Evolutionary conservation across 2,329 filamentous ascomycete genomes (phyloP).

Genomic region (Fusarium tupiense): DNA sequence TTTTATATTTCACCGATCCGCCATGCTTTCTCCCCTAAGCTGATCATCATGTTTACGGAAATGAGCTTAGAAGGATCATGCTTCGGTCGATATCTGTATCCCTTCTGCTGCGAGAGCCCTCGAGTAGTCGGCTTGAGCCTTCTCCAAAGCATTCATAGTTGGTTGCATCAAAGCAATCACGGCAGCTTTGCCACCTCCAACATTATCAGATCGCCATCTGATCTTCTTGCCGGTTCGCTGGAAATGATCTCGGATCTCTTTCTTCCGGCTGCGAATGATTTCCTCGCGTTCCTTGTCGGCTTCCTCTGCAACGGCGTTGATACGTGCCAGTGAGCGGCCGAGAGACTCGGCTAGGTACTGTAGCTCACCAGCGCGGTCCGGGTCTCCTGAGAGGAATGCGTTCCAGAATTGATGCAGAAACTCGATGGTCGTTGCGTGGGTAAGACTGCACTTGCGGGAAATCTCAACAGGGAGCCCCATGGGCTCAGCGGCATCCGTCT

Average conservation of each 20-base stretch:
- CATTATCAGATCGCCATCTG: constrained; percentile 71
- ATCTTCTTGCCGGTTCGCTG: constrained; percentile 79
- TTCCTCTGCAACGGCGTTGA: constrained; percentile 80
- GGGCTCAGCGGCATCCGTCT: constrained; percentile 57
- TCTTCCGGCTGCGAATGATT: constrained; percentile 73
- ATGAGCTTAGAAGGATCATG: background rate
- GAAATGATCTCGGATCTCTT: constrained; percentile 75
- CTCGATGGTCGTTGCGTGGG: constrained; percentile 92
- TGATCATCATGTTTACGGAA: background rate
- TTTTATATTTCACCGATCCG: background rate
- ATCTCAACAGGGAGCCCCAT: constrained; percentile 67
- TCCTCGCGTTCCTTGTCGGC: constrained; percentile 79
- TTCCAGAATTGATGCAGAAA: constrained; percentile 99
- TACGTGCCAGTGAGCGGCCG: constrained; percentile 77
- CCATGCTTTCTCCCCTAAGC: background rate
- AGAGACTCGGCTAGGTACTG: constrained; percentile 85
- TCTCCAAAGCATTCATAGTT: constrained; percentile 74
- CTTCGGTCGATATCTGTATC: constrained; percentile 59
- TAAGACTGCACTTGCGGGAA: constrained; percentile 69
- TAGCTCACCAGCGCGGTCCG: constrained; percentile 82
- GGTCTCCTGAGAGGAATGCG: constrained; percentile 87
- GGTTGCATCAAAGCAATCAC: constrained; percentile 82
- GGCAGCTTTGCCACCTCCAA: constrained; percentile 79
- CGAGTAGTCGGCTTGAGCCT: constrained; percentile 76
- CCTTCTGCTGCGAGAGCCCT: constrained; percentile 74